Evolutionary conservation across 768 basidiomycete genomes (phyloP).

Genomic region (Termitomyces sp.): DNA sequence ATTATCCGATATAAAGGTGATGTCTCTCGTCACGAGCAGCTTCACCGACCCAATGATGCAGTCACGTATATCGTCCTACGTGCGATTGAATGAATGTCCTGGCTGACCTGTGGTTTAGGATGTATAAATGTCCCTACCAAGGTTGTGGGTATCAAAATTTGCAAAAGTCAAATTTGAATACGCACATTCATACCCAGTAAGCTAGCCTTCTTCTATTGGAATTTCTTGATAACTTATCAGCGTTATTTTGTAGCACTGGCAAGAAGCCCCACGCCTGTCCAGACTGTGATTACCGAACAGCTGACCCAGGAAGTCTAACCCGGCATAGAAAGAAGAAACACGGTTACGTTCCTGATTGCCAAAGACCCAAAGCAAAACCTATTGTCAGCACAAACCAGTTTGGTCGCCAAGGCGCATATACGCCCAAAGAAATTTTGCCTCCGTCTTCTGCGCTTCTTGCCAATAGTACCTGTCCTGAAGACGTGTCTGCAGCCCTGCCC

Average conservation of each 20-base stretch:
- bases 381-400: background rate
- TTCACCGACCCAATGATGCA: slow-evolving; percentile 10
- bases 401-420: background rate
- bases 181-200: slow-evolving; percentile 29
- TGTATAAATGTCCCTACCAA: slow-evolving; percentile 24
- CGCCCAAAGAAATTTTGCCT: background rate
- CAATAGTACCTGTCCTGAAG: background rate
- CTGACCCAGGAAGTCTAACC: slow-evolving; percentile 26
- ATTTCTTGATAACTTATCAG: background rate
- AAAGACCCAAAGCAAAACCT: slow-evolving; percentile 1
- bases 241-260: slow-evolving; percentile 20
- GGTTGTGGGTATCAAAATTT: slow-evolving; percentile 24
- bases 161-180: slow-evolving; percentile 27
- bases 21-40: slow-evolving; percentile 16
- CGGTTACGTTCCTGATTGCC: slow-evolving; percentile 16
- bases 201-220: background rate
- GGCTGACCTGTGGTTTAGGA: slow-evolving; percentile 12
- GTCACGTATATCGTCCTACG: slow-evolving; percentile 10
- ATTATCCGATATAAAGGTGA: slow-evolving; percentile 19
- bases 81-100: background rate
- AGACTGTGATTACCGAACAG: slow-evolving; percentile 22
- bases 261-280: slow-evolving; percentile 24
- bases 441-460: background rate
- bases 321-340: slow-evolving; percentile 29
- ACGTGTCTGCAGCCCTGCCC: background rate